Base-by-base conservation (phyloP, 2,329 filamentous ascomycete genomes). In the Fusarium brachygibbosum region DNA sequence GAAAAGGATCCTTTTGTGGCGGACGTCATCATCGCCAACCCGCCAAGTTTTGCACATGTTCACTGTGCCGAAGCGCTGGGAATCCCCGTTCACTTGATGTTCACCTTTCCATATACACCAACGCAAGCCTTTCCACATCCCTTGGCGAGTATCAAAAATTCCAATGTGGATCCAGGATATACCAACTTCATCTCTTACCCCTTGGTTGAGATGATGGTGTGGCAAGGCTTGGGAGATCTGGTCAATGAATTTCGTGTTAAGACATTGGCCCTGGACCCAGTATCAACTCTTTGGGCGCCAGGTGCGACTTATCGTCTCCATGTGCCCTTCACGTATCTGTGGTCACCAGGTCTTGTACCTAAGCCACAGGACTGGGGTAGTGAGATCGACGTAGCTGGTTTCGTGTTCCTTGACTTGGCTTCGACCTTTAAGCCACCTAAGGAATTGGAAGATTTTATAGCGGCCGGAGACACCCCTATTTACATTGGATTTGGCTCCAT, bases 11-110 rank as follows among this genome's bases (percentile, higher is more conserved):
- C 87, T 0, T 92, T 92, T 71, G 82, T 92, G 17, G 90, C 90
- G 0, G 90, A 96, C 75, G 90, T 88, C n/a, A 95, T 96, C 71
- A 95, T 96, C 63, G 92, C 93, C 0, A 96, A 96, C 68, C 93
- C 93, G 0, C 91, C 91, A 0, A 90, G 87, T 66, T 93, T 94
- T 77, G 91, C 90, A 0, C 92, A 94, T 74, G 83, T 94, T 1
- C 92, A 94, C 78, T 93, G 92, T 67, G 93, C 93, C 1, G 92
- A 96, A 78, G 88, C 91, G 28, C 78, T 96, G 25, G 92, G 92
- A 0, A 88, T 94, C 21, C 93, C 93, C 0, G 78, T 95, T 4
- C 91, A 94, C 75, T 82, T 97, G 66, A 96, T 97, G 90, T 97
- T 97, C 77, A 97, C 94, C 62, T 91, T 94, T 59, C 92, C 92